Base-by-base conservation (phyloP, 352 stramenopile genomes). In the Phytopythium montanum region DNA sequence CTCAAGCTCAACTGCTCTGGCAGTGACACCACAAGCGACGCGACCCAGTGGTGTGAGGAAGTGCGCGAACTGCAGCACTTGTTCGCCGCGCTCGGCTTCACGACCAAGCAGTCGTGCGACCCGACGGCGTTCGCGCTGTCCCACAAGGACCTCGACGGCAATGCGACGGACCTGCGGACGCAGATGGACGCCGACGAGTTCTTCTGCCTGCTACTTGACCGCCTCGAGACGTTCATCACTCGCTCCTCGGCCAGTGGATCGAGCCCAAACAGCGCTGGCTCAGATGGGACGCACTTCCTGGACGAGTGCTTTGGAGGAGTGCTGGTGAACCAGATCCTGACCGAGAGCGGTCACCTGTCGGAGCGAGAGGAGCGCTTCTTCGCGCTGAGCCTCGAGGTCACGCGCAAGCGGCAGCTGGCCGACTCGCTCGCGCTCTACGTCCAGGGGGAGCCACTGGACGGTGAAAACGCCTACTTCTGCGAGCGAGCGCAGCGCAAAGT, bases 171-270 rank as follows among this genome's bases (percentile, higher is more conserved):
- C 59, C 46, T 94, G 18, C 79, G 80, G 31, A 41, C 87, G 19
- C 85, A 94, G 58, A 92, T 93, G 83, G 85, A 94, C 38, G 85
- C 83, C 0, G 81, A 92, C 60, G 85, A 94, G 51, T 93, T 94
- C 55, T 90, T 94, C 46, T 85, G 76, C 23, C 34, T 92, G 23
- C 64, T 94, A 2, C 56, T 94, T n/a, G 83, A 94, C 56, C 83
- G 83, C 2, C 50, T 93, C n/a, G 81, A 94, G 60, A 88, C 76
- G 59, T 74, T 82, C 41, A 65, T 77, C 39, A 23, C 53, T 38
- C 33, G 33, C 54, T 29, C 53, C 56, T 33, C 72, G 54, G 51
- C 14, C n/a, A 44, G 21, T 5, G 19, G 13, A 8, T 5, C 41
- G 12, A 18, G 13, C 39, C 16, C n/a, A 2, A 26, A 28, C n/a